phyloP scores from a whole-genome alignment of 2,329 filamentous ascomycete species.

The Pezicula rhizophila region DNA sequence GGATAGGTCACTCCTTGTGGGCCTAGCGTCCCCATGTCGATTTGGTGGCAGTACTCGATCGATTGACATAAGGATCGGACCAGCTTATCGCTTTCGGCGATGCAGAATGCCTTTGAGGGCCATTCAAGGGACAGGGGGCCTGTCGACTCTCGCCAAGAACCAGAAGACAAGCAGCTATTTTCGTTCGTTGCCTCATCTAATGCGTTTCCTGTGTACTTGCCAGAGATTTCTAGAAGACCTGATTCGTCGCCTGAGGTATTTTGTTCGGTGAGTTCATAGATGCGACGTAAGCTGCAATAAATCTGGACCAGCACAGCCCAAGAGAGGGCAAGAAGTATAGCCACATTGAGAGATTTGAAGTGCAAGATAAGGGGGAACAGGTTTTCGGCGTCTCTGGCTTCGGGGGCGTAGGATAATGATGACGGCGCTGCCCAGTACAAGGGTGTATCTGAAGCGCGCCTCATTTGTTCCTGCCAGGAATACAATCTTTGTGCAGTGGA shows the following conservation, averaged over 20 bases:
- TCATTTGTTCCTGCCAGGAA: not conserved
- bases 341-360: conserved; percentile 3
- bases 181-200: not conserved
- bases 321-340: not conserved
- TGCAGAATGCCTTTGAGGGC: no score
- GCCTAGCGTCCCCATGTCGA: not conserved
- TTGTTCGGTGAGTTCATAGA: not conserved
- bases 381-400: conserved; percentile 2
- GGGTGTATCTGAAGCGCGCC: not conserved
- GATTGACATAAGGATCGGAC: conserved; percentile 3
- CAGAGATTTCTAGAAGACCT: not conserved
- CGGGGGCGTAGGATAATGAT: conserved; percentile 2
- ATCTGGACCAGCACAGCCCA: conserved; percentile 5
- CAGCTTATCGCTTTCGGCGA: conserved; percentile 2
- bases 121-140: no score
- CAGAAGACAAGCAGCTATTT: no score
- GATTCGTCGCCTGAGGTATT: not conserved
- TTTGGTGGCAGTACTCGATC: conserved; percentile 6
- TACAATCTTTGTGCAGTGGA: not conserved
- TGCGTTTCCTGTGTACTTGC: not conserved
- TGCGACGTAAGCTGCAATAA: conserved; percentile 1
- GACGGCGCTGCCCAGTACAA: conserved; percentile 1
- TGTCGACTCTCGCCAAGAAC: no score
- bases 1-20: not conserved
- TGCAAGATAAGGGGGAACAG: conserved; percentile 6